phyloP scores from a whole-genome alignment of 2,329 filamentous ascomycete genomes.

The Bipolaris sorokiniana region DNA sequence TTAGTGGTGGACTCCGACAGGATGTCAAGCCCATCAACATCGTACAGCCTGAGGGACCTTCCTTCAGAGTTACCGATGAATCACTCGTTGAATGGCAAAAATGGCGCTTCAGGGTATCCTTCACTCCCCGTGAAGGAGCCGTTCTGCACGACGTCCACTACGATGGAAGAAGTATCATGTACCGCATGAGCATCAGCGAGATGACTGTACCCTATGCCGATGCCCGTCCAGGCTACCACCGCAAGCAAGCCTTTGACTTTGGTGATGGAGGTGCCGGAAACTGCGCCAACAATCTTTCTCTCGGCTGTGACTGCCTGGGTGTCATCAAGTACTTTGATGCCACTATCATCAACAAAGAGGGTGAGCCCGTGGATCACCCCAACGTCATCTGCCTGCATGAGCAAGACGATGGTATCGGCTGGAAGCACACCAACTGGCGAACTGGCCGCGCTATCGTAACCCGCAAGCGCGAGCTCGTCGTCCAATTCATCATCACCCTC shows the following conservation, averaged over 20 bases:
- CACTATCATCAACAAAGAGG: slow-evolving; percentile 60
- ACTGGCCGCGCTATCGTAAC: slow-evolving; percentile 67
- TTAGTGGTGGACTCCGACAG: slow-evolving; percentile 47
- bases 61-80: slow-evolving; percentile 62
- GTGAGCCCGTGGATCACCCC: slow-evolving; percentile 59
- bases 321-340: slow-evolving; percentile 70
- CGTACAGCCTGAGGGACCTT: slow-evolving; percentile 71
- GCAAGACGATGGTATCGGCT: slow-evolving; percentile 69
- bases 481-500: slow-evolving; percentile 72
- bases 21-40: slow-evolving; percentile 73
- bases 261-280: slow-evolving; percentile 72
- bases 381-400: slow-evolving; percentile 74
- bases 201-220: slow-evolving; percentile 73
- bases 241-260: slow-evolving; percentile 75
- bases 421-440: slow-evolving; percentile 60
- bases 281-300: slow-evolving; percentile 69
- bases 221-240: slow-evolving; percentile 66
- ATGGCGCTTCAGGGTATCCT: slow-evolving; percentile 51
- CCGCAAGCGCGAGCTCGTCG: slow-evolving; percentile 66
- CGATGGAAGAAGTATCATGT: slow-evolving; percentile 68
- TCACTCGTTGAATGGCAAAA: slow-evolving; percentile 56
- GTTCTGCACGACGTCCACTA: slow-evolving; percentile 76
- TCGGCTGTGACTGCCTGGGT: slow-evolving; percentile 73
- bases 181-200: slow-evolving; percentile 70
- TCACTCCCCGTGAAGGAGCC: slow-evolving; percentile 61